These are phyloP conservation scores for Trypanosoma melophagium DNA, from an alignment of 208 protist species.

Conservation along the genomic window DNA sequence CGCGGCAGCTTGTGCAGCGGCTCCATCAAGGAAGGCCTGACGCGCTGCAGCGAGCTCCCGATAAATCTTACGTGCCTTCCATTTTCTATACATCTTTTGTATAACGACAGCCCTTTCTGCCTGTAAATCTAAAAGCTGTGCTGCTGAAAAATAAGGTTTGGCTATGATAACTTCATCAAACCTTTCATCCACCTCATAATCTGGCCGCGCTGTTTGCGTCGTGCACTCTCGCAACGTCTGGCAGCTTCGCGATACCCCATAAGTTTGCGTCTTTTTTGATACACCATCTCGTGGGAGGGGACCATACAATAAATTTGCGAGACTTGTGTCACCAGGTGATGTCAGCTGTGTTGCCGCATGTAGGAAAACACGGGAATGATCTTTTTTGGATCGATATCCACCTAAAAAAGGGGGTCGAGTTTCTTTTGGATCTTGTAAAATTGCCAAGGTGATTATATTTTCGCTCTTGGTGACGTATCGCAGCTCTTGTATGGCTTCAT, in stretches of 20 bases:
- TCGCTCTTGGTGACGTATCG: constrained; percentile 12
- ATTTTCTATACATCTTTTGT: constrained; percentile 92
- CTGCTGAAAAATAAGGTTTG: constrained; percentile 87
- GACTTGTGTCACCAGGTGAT: constrained; percentile 27
- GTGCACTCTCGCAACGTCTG: constrained; percentile 91
- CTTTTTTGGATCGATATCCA: constrained; percentile 85
- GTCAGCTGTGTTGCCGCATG: constrained; percentile 93
- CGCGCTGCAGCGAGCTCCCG: constrained; percentile 57
- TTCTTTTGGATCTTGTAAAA: constrained; percentile 38
- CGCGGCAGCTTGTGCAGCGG: constrained; percentile 48
- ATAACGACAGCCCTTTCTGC: constrained; percentile 83
- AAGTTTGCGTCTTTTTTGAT: constrained; percentile 92
- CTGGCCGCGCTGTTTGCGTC: constrained; percentile 86
- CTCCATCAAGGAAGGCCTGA: constrained; percentile 55
- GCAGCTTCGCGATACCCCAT: constrained; percentile 77
- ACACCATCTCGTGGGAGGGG: constrained; percentile 45
- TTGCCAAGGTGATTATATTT: constrained; percentile 31
- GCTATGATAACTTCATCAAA: constrained; percentile 75
- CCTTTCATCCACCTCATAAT: constrained; percentile 59
- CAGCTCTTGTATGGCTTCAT: constrained; percentile 56
- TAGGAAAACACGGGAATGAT: constrained; percentile 69
- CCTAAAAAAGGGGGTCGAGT: constrained; percentile 88
- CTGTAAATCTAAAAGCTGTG: constrained; percentile 59
- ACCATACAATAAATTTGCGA: constrained; percentile 61
- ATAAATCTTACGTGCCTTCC: constrained; percentile 87